Base-by-base conservation (phyloP, 2,329 filamentous ascomycete species). In the Teratosphaeria gauchensis region DNA sequence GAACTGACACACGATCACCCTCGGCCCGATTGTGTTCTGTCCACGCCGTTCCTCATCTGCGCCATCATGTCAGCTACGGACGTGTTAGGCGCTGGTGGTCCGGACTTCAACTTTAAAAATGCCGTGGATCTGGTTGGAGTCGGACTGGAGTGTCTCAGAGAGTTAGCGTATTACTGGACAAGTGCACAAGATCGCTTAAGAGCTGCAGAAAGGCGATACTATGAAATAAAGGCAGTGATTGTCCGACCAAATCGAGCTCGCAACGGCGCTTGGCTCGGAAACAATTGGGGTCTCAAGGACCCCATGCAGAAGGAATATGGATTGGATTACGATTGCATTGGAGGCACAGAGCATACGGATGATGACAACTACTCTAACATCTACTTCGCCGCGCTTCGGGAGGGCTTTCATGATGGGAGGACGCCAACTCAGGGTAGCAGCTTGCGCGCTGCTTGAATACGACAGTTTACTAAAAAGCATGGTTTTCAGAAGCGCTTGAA, bases 61-160 rank as follows among this genome's bases (percentile, higher is more conserved):
- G 80, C 81, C 5, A 79, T 87, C 28, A 75, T 85, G 35, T 80
- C 84, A 54, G 85, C 86, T 0, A 77, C 86, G 35, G 87, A 90
- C 64, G 82, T 88, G 1, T 76, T 89, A 58, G 83, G 83, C 12
- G 82, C 85, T 0, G 82, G 80, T 4, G 83, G 85, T 1, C 68
- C 76, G 0, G 69, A 85, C 6, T 72, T 76, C 0, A 76, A 79
- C 12, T 69, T 88, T 11, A 69, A 78, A 1, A 74, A 76, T 11
- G 75, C 82, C 30, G 77, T 87, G 42, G 77, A 81, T 9, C 77
- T 79, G 11, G 78, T 88, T 55, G 65, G 75, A 19, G 77, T 79
- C 33, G 81, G 81, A 0, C 71, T 83, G 38, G 75, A 77, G 7
- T 78, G 81, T 12, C 72, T 89, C 19, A 79, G 82, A 16, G 77